Evolutionary conservation across 1,284 basidiomycete species (phyloP), one percentile per base, ranked within the genome.

Genomic region (Cerrena zonata): DNA sequence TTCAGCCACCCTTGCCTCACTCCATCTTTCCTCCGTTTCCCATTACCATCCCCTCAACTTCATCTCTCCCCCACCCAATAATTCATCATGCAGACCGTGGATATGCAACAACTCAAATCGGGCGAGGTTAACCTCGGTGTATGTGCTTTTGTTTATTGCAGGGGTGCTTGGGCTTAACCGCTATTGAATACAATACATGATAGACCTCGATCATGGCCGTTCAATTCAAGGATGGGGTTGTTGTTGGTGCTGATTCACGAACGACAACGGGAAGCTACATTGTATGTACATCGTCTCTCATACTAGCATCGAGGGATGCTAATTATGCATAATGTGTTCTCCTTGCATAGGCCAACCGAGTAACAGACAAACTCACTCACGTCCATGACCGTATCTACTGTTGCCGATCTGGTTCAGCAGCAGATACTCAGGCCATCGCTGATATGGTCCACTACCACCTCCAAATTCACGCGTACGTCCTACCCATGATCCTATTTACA

Each of bases 141-240:
- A 70, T 58, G 91, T 78, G 5, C 19, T 15, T n/a, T n/a, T n/a
- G n/a, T n/a, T n/a, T n/a, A n/a, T n/a, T n/a, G n/a, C n/a, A n/a
- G n/a, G n/a, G n/a, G n/a, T n/a, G n/a, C n/a, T 40, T 34, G 30
- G 7, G 30, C 37, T 51, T 24, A 57, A 48, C 39, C 40, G 43
- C 23, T 26, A 15, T 27, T 18, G 12, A n/a, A 45, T 30, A n/a
- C n/a, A n/a, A n/a, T n/a, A n/a, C n/a, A 47, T 53, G 55, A 12
- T 63, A 94, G 89, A 99, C 95, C 50, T 98, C 95, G 45, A 99
- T 99, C 70, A 99, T 99, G 96, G 95, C 95, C 48, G 95, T 99
- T 57, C 91, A 94, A 60, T 99, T 98, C 75, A 80, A 93, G 40
- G 85, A 84, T 38, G 95, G 95, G 46, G 95, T 99, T 51, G 86